A percentile compares a stretch with the other conserved stretches of the same genome.
Conservation (phyloP, 2,329 filamentous ascomycete genomes). For the Penicillium sp. region DNA sequence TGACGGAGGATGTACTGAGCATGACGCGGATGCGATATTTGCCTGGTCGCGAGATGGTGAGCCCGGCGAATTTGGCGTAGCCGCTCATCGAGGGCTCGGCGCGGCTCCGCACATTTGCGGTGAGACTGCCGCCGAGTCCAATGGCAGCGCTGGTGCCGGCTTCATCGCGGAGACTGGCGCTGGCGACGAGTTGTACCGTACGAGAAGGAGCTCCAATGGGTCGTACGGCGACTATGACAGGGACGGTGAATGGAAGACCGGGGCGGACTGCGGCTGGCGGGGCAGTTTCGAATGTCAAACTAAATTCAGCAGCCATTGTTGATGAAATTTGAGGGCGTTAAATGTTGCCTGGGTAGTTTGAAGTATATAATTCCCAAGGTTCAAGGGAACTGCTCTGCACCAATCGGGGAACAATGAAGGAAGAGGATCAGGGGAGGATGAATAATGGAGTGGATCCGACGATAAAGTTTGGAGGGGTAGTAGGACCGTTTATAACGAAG, state of each 20-base stretch:
- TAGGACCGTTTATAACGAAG: neutral
- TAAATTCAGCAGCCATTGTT: conserved; percentile 35
- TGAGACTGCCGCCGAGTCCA: conserved; percentile 37
- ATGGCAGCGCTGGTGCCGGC: conserved; percentile 27
- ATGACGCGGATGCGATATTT: conserved; percentile 42
- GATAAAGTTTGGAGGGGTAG: conserved; percentile 7
- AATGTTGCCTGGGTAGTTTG: neutral
- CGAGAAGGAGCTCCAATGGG: conserved; percentile 35
- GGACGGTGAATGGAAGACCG: conserved; percentile 38
- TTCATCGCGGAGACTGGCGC: conserved; percentile 38
- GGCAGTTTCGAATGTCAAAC: conserved; percentile 38
- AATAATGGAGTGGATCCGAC: conserved; percentile 15
- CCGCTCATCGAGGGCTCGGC: conserved; percentile 38
- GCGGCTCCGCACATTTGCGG: conserved; percentile 42
- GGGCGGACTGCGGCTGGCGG: conserved; percentile 38
- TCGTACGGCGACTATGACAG: conserved; percentile 39
- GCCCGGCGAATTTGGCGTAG: conserved; percentile 37
- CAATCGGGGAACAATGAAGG: conserved; percentile 9
- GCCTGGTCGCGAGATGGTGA: conserved; percentile 38
- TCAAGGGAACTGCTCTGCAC: conserved; percentile 6
- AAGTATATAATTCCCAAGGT: conserved; percentile 10
- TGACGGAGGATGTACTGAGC: conserved; percentile 37
- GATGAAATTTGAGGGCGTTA: neutral
- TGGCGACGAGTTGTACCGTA: conserved; percentile 37
- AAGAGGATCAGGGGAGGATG: conserved; percentile 13